Base-by-base conservation (phyloP, 805 yeast genomes). In the Metschnikowia borealis region DNA sequence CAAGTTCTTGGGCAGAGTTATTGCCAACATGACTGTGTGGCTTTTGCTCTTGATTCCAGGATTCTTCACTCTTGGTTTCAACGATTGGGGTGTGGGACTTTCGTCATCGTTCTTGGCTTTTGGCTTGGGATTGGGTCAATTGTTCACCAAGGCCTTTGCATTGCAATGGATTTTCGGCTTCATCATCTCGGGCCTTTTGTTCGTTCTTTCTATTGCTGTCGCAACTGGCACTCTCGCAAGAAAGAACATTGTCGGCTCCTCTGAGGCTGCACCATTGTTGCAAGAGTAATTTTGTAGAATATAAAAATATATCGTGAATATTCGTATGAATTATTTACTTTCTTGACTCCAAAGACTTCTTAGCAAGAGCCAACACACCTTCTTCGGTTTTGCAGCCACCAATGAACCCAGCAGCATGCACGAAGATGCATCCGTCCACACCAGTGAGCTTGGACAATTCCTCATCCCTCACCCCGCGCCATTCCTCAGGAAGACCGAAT, bases 401-500 rank as follows among this genome's bases (percentile, higher is more conserved):
- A 62, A 94, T 94, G 70, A 94, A 94, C 0, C 99, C 98, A 38
- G 96, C 88, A 40, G 98, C 97, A 61, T 94, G 99, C 51, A 94
- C 83, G 64, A 94, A 94, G 18, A 91, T 82, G 65, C 97, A 88
- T 7, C 88, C 96, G 32, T 81, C 83, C 49, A 94, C 80, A n/a
- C 96, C 97, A 34, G 89, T 74, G 57, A 78, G 71, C 56, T 82
- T 74, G 57, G 87, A 80, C 58, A 94, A 77, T 37, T 76, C 87
- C 31, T 87, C 92, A 65, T 94, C 99, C 65, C 99, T 83, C 43
- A 91, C 72, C n/a, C 99, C 99, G 74, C 99, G 82, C 89, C 96
- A 87, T 17, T 82, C 79, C 67, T 87, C 94, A 13, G 97, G 97
- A 52, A 94, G 77, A 31, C 96, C 86, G 67, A 81, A 80, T 71